These are phyloP conservation scores for Sporothrix brasiliensis DNA, from an alignment of 2,329 filamentous ascomycete species.

Conservation along the genomic window DNA sequence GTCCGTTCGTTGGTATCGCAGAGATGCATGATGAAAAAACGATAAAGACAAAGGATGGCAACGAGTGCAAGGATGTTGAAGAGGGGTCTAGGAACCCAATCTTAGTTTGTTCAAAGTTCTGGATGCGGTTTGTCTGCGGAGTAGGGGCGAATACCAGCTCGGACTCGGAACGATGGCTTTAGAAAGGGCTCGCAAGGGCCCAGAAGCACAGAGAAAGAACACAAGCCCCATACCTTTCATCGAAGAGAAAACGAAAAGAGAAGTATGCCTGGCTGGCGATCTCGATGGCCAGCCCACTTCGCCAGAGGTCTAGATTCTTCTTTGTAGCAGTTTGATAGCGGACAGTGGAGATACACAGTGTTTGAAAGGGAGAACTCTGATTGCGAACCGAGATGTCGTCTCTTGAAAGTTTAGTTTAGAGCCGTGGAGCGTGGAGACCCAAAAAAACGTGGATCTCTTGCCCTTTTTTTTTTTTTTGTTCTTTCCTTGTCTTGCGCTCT, in stretches of 20 bases:
- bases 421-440: conserved; percentile 20
- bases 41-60: conserved; percentile 16
- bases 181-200: background rate
- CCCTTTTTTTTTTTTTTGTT: background rate
- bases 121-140: conserved; percentile 15
- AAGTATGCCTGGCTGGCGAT: conserved; percentile 10
- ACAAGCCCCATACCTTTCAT: background rate
- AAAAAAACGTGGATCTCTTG: conserved; percentile 21
- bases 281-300: conserved; percentile 7
- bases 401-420: conserved; percentile 7
- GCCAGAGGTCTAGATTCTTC: conserved; percentile 8
- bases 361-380: background rate
- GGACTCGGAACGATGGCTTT: conserved; percentile 2
- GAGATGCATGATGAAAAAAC: background rate
- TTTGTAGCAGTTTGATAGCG: background rate
- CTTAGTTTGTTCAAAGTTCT: background rate
- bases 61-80: background rate
- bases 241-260: background rate
- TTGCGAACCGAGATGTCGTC: conserved; percentile 16
- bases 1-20: background rate
- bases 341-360: conserved; percentile 9
- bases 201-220: background rate
- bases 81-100: background rate
- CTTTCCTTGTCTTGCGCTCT: background rate
- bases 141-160: conserved; percentile 8